Base-by-base conservation (phyloP, 768 basidiomycete species). In the Kwoniella sp. region DNA sequence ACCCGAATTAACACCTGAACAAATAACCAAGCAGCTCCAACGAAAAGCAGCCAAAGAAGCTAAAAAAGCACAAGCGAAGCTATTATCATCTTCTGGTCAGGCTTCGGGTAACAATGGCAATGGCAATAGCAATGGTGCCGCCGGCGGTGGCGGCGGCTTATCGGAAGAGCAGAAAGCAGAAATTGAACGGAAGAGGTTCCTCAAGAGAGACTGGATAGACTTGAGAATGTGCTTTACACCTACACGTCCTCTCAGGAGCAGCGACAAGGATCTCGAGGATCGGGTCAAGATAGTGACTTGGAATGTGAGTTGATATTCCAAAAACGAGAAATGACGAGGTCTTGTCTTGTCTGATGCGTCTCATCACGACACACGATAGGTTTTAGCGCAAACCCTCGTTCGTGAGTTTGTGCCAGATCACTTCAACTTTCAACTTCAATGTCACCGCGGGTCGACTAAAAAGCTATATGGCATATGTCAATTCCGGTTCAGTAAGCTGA, bases 371-470 rank as follows among this genome's bases (percentile, higher is more conserved):
- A 77, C 24, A 17, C 33, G 17, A 33, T 47, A 77, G 76, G 65
- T 79, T 26, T 65, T 79, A 15, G 78, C 78, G 27, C 78, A 79
- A 52, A 78, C 75, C 0, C 68, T 79, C 30, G 76, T 79, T 46
- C 68, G 78, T 78, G 56, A 58, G 75, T 69, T 10, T 13, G 13
- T 6, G 33, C 13, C 33, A 33, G n/a, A n/a, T n/a, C n/a, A n/a
- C n/a, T n/a, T n/a, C n/a, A n/a, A n/a, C n/a, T n/a, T n/a, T n/a
- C n/a, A n/a, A n/a, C n/a, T n/a, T n/a, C n/a, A n/a, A n/a, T n/a
- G n/a, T n/a, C n/a, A n/a, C n/a, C n/a, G n/a, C n/a, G n/a, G n/a
- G n/a, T n/a, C n/a, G n/a, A n/a, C n/a, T n/a, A n/a, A n/a, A n/a
- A n/a, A n/a, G n/a, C n/a, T n/a, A n/a, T n/a, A n/a, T n/a, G n/a